Conservation (phyloP, 192 early-diverging fungal species). For the Obelidium mucronatum region DNA sequence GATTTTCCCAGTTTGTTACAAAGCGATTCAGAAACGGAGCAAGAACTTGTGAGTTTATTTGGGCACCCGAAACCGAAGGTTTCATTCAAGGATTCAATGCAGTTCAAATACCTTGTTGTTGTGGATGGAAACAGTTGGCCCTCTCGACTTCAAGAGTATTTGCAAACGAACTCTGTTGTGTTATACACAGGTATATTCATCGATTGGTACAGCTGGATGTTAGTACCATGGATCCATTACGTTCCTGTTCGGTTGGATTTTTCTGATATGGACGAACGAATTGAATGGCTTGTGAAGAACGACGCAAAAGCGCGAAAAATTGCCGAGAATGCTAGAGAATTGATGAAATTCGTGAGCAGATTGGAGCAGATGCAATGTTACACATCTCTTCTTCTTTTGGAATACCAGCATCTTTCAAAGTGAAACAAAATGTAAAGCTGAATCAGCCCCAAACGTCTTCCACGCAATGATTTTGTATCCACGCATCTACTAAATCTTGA, state of each 20-base stretch:
- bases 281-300: slow-evolving; percentile 18
- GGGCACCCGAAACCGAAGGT: slow-evolving; percentile 22
- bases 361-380: slow-evolving; percentile 2
- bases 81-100: slow-evolving; percentile 24
- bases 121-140: slow-evolving; percentile 32
- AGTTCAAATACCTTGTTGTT: slow-evolving; percentile 35
- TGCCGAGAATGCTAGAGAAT: slow-evolving; percentile 3
- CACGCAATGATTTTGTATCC: no score
- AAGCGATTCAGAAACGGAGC: slow-evolving; percentile 3
- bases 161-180: slow-evolving; percentile 27
- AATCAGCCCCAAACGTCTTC: no score
- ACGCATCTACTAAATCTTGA: no score
- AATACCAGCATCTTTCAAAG: slow-evolving; percentile 12
- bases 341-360: background rate
- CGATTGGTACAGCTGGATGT: slow-evolving; percentile 20
- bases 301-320: slow-evolving; percentile 16
- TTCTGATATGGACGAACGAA: slow-evolving; percentile 21
- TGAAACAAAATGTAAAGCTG: no score
- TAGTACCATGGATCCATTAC: slow-evolving; percentile 30
- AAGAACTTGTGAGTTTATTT: background rate
- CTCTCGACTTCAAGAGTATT: background rate
- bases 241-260: slow-evolving; percentile 18
- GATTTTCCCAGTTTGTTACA: background rate
- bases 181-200: slow-evolving; percentile 17
- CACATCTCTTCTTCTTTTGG: background rate